Evolutionary conservation across 805 yeast genomes (phyloP).

Genomic region (Metschnikowia drakensbergensis): DNA sequence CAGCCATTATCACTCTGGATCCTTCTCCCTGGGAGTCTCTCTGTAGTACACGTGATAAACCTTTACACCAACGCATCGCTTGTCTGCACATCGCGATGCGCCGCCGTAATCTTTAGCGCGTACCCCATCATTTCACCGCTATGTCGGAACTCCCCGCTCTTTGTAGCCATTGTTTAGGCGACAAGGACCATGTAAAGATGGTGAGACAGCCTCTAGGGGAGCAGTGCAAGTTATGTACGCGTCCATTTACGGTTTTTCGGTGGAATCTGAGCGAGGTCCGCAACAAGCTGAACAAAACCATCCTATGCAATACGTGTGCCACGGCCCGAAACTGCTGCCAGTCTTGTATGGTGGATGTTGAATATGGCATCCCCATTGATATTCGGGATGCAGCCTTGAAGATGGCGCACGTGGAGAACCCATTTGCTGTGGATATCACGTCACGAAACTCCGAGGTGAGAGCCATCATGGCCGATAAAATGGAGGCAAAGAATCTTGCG

Average conservation of each 20-base stretch:
- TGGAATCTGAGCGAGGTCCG: slow-evolving; percentile 55
- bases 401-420: slow-evolving; percentile 48
- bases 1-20: not conserved
- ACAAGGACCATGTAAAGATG: slow-evolving; percentile 64
- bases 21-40: not conserved
- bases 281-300: slow-evolving; percentile 52
- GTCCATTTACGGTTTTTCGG: slow-evolving; percentile 77
- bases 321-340: slow-evolving; percentile 82
- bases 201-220: slow-evolving; percentile 65
- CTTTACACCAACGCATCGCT: slow-evolving; percentile 1
- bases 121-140: not conserved
- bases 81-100: slow-evolving; percentile 2
- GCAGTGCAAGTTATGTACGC: slow-evolving; percentile 81
- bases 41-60: not conserved
- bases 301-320: slow-evolving; percentile 78
- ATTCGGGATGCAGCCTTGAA: slow-evolving; percentile 77
- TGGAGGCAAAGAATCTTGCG: slow-evolving; percentile 44
- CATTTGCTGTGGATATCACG: slow-evolving; percentile 22
- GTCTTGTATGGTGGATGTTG: slow-evolving; percentile 76
- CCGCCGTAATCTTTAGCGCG: not conserved
- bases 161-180: slow-evolving; percentile 72
- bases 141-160: slow-evolving; percentile 51
- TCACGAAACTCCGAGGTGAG: slow-evolving; percentile 32
- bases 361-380: slow-evolving; percentile 74
- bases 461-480: slow-evolving; percentile 46